Base-by-base conservation (phyloP, 2,329 filamentous ascomycete species). In the Penicillium sp. region DNA sequence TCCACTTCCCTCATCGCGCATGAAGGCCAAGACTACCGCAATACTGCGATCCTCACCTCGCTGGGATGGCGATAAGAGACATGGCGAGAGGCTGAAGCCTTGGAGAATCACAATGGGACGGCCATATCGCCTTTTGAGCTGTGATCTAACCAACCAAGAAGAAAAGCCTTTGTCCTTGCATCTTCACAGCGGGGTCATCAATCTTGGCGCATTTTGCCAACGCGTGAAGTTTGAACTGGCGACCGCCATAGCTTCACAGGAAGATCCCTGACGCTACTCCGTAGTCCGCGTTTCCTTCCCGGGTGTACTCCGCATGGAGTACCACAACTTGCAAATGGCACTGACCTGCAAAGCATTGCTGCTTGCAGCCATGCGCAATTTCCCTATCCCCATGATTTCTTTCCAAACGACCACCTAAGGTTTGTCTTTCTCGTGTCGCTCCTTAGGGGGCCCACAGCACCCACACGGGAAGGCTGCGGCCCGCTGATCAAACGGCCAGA, bases 401-500 rank as follows among this genome's bases (percentile, higher is more conserved):
- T 25, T 25, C 22, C 4, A 10, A n/a, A n/a, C n/a, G n/a, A n/a
- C n/a, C n/a, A n/a, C n/a, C n/a, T n/a, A n/a, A n/a, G n/a, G n/a
- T n/a, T 9, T 25, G 22, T 12, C 4, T 37, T 37, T 25, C 8
- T 13, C 18, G 13, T 14, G 16, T 12, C 9, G 9, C 16, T 11
- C 8, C 11, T 25, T 37, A 4, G 10, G 35, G 10, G 13, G 13
- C 13, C 10, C 29, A 47, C 30, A 22, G 37, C 12, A 14, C 33
- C 19, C 37, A 37, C 30, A 36, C 31, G 25, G 25, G 41, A 38
- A 41, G 31, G 19, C 30, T 43, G 30, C 39, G 34, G 25, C 8
- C 40, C 22, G 44, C 49, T 39, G 49, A 48, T 48, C 49, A 22
- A n/a, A 40, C 44, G 43, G 4, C 22, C 34, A 35, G 29, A 27